Evolutionary conservation across 768 basidiomycete genomes (phyloP).

Genomic region (Xerocomus brunneocitrinus): DNA sequence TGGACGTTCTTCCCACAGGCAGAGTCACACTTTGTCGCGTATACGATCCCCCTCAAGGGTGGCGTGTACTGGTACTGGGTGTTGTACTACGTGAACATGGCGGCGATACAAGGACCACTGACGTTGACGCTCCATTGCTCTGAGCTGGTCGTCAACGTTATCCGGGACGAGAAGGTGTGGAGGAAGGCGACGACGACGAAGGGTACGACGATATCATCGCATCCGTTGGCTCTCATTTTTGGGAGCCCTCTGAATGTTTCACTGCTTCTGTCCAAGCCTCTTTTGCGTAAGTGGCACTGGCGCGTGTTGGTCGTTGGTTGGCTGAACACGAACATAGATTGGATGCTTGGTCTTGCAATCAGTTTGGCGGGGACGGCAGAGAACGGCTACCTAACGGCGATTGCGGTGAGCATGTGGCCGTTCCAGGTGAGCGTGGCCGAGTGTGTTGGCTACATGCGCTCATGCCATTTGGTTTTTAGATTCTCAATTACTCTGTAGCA

Average conservation of each 20-base stretch:
- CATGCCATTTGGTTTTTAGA: constrained; percentile 9
- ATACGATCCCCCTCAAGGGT: constrained; percentile 18
- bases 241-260: constrained; percentile 14
- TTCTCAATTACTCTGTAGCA: constrained; percentile 22
- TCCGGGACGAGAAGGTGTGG: constrained; percentile 28
- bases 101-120: constrained; percentile 25
- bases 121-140: constrained; percentile 28
- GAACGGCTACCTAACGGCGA: constrained; percentile 7
- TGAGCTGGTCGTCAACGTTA: constrained; percentile 26
- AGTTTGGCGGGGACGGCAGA: constrained; percentile 14
- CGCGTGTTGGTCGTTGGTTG: not conserved
- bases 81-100: constrained; percentile 24
- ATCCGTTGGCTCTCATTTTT: constrained; percentile 23
- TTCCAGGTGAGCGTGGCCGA: constrained; percentile 18
- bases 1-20: constrained; percentile 28
- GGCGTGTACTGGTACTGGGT: constrained; percentile 23
- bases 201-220: constrained; percentile 14
- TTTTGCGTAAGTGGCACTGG: constrained; percentile 21
- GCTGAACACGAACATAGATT: constrained; percentile 14
- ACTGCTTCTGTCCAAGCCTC: constrained; percentile 19
- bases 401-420: constrained; percentile 25
- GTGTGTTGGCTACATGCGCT: not conserved
- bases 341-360: constrained; percentile 32
- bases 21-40: constrained; percentile 17
- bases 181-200: constrained; percentile 15